phyloP scores from a whole-genome alignment of 1,139 yeast genomes.

The Nakaseomyces nivariensis region DNA sequence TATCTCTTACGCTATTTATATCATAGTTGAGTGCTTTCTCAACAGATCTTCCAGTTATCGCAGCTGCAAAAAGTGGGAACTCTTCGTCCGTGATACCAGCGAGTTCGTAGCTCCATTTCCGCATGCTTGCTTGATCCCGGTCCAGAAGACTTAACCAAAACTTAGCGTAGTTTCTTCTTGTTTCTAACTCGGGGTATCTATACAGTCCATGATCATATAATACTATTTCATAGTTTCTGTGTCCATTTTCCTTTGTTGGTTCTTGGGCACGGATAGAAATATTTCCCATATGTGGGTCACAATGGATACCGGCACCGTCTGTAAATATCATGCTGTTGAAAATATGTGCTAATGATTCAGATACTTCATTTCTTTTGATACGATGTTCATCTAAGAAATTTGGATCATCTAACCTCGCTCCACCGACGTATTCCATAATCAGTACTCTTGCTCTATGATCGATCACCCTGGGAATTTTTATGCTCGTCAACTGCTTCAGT shows the following conservation, averaged over 20 bases:
- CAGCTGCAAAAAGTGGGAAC: slow-evolving; percentile 80
- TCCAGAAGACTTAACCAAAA: slow-evolving; percentile 89
- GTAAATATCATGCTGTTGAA: slow-evolving; percentile 94
- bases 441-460: slow-evolving; percentile 62
- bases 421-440: slow-evolving; percentile 80
- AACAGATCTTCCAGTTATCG: slow-evolving; percentile 83
- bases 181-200: slow-evolving; percentile 66
- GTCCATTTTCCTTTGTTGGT: slow-evolving; percentile 12
- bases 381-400: slow-evolving; percentile 49
- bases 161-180: slow-evolving; percentile 76
- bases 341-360: slow-evolving; percentile 77
- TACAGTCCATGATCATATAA: slow-evolving; percentile 93
- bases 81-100: slow-evolving; percentile 76
- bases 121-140: slow-evolving; percentile 56
- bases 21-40: slow-evolving; percentile 59
- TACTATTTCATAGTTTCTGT: slow-evolving; percentile 78
- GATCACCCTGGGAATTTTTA: slow-evolving; percentile 65
- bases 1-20: slow-evolving; percentile 45
- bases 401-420: slow-evolving; percentile 74
- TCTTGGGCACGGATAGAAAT: slow-evolving; percentile 58
- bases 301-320: slow-evolving; percentile 83
- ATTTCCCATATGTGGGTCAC: slow-evolving; percentile 98
- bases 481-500: slow-evolving; percentile 53
- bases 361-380: slow-evolving; percentile 69
- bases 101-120: slow-evolving; percentile 59